Conservation (phyloP, 345 rosid genomes). For the Litchi chinensis region DNA sequence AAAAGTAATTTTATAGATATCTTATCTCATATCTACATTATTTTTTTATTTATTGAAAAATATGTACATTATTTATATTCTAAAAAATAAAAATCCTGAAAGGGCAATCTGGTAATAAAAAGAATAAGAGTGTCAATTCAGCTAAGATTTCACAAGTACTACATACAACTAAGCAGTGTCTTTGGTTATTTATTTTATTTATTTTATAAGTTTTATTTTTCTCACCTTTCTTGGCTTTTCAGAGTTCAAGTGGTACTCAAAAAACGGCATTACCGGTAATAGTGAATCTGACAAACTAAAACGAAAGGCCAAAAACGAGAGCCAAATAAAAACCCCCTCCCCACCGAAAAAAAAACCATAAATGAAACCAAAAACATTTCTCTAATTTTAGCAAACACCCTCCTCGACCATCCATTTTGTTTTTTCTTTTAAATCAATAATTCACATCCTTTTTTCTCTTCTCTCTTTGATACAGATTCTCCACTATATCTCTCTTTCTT, state of each 20-base stretch:
- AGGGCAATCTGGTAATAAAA: not conserved
- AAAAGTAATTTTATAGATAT: no score
- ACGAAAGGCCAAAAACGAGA: constrained; percentile 10
- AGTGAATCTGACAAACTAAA: constrained; percentile 23
- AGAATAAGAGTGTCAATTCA: not conserved
- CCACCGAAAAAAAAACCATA: not conserved
- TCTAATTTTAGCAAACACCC: constrained; percentile 27
- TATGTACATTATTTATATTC: no score
- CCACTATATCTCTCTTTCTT: constrained; percentile 21
- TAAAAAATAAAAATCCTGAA: not conserved
- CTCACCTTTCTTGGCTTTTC: not conserved
- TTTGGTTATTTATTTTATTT: no score
- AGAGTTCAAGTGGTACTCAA: constrained; percentile 10
- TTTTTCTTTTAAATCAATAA: constrained; percentile 15
- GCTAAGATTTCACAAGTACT: no score
- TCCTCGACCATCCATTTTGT: constrained; percentile 49
- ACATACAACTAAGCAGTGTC: no score
- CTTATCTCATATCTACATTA: no score
- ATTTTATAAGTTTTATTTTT: no score
- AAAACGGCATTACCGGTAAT: constrained; percentile 36
- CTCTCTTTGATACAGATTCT: constrained; percentile 25
- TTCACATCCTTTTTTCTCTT: not conserved
- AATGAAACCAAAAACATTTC: not conserved
- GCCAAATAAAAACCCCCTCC: not conserved
- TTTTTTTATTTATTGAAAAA: no score